Evolutionary conservation across 306 rosid species (phyloP).

Genomic region (Rosa multiflora): DNA sequence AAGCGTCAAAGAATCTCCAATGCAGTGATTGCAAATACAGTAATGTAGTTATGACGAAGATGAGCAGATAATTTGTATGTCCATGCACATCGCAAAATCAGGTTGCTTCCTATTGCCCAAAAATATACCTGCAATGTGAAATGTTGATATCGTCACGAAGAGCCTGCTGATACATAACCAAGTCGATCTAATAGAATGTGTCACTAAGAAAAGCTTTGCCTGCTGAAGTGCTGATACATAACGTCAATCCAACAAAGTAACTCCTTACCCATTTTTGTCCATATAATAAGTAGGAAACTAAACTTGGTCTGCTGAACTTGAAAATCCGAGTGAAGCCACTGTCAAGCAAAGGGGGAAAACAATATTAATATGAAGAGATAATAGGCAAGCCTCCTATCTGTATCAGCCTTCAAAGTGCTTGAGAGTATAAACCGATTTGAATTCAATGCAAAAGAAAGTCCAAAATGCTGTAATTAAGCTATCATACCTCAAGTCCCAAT

Average conservation of each 20-base stretch:
- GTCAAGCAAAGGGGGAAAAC: slow-evolving; percentile 27
- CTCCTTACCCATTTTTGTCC: slow-evolving; percentile 75
- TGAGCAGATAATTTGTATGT: slow-evolving; percentile 91
- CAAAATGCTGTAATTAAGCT: slow-evolving; percentile 6
- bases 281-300: slow-evolving; percentile 49
- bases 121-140: slow-evolving; percentile 55
- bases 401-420: background rate
- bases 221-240: background rate
- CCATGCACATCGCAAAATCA: slow-evolving; percentile 90
- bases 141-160: background rate
- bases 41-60: slow-evolving; percentile 89
- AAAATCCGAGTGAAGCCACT: slow-evolving; percentile 83
- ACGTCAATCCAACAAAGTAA: background rate
- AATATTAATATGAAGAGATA: slow-evolving; percentile 10
- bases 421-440: background rate
- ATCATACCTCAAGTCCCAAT: slow-evolving; percentile 90
- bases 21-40: slow-evolving; percentile 69
- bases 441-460: background rate
- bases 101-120: slow-evolving; percentile 91
- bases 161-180: background rate
- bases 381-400: background rate
- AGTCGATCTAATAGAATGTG: background rate
- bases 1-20: slow-evolving; percentile 90
- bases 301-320: slow-evolving; percentile 69
- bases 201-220: background rate